Percentiles rank a stretch among this genome's conserved stretches.
These are phyloP conservation scores for Ramularia collo-cygni DNA, from an alignment of 2,329 filamentous ascomycete genomes.

Conservation along the genomic window DNA sequence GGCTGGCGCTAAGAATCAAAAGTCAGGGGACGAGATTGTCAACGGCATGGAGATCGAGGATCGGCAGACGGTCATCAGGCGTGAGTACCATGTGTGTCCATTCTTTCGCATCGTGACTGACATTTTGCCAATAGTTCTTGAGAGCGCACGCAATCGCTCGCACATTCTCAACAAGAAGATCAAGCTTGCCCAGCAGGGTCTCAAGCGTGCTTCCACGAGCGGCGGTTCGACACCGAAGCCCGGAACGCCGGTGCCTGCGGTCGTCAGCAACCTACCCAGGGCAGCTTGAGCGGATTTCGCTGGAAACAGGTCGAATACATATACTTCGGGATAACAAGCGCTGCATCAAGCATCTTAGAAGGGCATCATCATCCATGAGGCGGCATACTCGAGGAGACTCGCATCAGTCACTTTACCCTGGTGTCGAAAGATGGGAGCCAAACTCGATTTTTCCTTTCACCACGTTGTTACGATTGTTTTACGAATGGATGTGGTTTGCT, in stretches of 20 bases:
- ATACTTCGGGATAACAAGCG: too few species aligned
- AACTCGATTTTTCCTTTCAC: too few species aligned
- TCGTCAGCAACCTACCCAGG: too few species aligned
- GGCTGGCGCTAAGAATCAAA: constrained; percentile 41
- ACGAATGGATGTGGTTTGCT: too few species aligned
- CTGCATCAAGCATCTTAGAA: too few species aligned
- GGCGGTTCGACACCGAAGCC: constrained; percentile 16
- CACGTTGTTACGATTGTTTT: too few species aligned
- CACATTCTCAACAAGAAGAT: constrained; percentile 41
- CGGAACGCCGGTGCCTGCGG: constrained; percentile 6
- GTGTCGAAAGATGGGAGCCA: too few species aligned
- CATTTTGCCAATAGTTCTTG: constrained; percentile 35
- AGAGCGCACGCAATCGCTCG: constrained; percentile 39
- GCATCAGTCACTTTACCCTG: too few species aligned
- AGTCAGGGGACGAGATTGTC: constrained; percentile 41
- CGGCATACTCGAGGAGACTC: too few species aligned
- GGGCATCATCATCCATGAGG: too few species aligned
- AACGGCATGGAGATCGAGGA: constrained; percentile 61
- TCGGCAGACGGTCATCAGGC: constrained; percentile 63
- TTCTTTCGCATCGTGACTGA: constrained; percentile 17
- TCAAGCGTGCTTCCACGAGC: constrained; percentile 19
- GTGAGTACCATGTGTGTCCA: constrained; percentile 43
- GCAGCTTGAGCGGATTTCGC: too few species aligned
- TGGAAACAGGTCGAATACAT: too few species aligned
- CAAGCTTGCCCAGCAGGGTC: constrained; percentile 31